phyloP scores from a whole-genome alignment of 768 basidiomycete species.

The Pholiota molesta region DNA sequence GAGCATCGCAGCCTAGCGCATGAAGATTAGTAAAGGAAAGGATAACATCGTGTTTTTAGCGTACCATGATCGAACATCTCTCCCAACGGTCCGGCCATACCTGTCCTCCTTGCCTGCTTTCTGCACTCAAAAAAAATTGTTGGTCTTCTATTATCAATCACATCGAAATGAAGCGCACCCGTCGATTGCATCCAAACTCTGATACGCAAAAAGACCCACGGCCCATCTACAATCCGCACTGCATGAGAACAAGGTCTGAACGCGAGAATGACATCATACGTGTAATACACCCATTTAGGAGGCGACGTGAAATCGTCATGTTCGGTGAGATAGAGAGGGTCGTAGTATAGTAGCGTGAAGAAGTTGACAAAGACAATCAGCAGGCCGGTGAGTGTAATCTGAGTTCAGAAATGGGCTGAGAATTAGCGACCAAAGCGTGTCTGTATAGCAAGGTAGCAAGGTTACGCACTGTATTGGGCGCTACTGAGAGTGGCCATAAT shows the following conservation, averaged over 20 bases:
- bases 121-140: constrained; percentile 38
- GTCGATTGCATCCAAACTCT: constrained; percentile 87
- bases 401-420: not conserved
- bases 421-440: not conserved
- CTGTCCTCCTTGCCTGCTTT: constrained; percentile 93
- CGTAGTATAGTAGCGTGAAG: constrained; percentile 78
- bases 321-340: constrained; percentile 74
- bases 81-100: constrained; percentile 97
- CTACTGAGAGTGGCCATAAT: constrained; percentile 81
- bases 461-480: constrained; percentile 82
- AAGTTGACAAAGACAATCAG: constrained; percentile 84
- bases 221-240: constrained; percentile 64
- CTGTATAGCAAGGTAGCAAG: not conserved
- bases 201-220: constrained; percentile 87
- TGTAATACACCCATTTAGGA: constrained; percentile 90
- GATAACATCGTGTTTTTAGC: not conserved
- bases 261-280: constrained; percentile 41
- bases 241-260: not conserved
- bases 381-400: constrained; percentile 92
- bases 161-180: constrained; percentile 53
- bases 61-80: constrained; percentile 98
- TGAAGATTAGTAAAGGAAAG: not conserved
- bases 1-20: constrained; percentile 77
- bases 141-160: constrained; percentile 4
- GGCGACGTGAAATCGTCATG: constrained; percentile 63